A percentile compares a stretch with the other conserved stretches of the same genome.
These are phyloP conservation scores for Tuber aestivum DNA, from an alignment of 495 filamentous ascomycete species.

Conservation along the genomic window DNA sequence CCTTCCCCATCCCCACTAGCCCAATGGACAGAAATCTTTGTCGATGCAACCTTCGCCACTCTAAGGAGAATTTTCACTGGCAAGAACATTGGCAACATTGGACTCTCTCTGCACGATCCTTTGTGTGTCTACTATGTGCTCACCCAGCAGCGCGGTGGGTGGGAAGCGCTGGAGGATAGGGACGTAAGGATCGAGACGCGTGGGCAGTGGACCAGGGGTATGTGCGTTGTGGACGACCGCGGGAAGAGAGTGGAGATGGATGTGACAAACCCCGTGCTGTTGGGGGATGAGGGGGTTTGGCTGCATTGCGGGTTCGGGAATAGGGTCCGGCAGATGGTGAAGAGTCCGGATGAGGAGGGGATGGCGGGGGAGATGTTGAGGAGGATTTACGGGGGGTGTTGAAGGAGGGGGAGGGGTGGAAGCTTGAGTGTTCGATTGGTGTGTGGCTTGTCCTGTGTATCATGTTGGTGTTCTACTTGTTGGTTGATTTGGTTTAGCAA, in stretches of 20 bases:
- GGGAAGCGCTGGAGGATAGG: conserved; percentile 47
- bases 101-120: conserved; percentile 79
- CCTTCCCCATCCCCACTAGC: conserved; percentile 66
- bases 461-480: background rate
- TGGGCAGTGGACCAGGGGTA: conserved; percentile 91
- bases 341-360: conserved; percentile 40
- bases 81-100: conserved; percentile 51
- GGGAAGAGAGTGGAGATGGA: conserved; percentile 57
- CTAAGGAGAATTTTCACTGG: conserved; percentile 57
- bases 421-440: background rate
- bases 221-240: conserved; percentile 77
- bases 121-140: conserved; percentile 82
- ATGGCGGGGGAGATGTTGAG: conserved; percentile 44
- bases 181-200: conserved; percentile 82
- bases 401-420: background rate
- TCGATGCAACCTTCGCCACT: conserved; percentile 68
- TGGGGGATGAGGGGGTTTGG: conserved; percentile 60
- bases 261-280: conserved; percentile 47
- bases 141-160: conserved; percentile 45
- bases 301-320: conserved; percentile 56
- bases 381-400: conserved; percentile 42
- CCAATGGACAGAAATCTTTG: conserved; percentile 72
- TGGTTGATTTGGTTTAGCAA: background rate
- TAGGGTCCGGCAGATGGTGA: conserved; percentile 53
- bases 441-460: background rate